A percentile compares a stretch with the other conserved stretches of the same genome.
Evolutionary conservation across 2,329 filamentous ascomycete genomes (phyloP).

Genomic region (Paraconiothyrium brasiliense): DNA sequence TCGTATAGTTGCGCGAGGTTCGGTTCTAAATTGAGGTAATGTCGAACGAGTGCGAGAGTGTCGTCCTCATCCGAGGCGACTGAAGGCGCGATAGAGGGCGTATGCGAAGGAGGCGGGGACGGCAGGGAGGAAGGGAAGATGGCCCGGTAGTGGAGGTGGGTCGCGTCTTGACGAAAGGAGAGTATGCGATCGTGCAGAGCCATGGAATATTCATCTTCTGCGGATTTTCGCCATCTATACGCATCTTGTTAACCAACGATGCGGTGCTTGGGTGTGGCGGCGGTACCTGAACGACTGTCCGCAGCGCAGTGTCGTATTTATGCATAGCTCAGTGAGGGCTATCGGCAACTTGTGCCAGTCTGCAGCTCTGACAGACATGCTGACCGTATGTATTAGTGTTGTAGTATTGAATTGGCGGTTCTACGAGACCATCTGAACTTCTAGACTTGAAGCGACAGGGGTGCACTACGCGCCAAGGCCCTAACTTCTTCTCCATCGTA

Average conservation of each 20-base stretch:
- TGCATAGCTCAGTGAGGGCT: constrained; percentile 84
- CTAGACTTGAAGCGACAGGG: not conserved
- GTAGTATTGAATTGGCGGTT: not conserved
- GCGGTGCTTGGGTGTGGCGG: constrained; percentile 1
- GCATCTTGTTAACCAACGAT: constrained; percentile 6
- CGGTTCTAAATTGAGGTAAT: constrained; percentile 88
- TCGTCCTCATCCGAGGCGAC: constrained; percentile 65
- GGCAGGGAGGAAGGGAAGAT: constrained; percentile 61
- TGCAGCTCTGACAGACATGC: constrained; percentile 63
- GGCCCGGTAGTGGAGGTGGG: constrained; percentile 80
- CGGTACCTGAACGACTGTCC: constrained; percentile 85
- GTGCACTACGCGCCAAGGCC: constrained; percentile 6
- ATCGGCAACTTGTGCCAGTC: constrained; percentile 91
- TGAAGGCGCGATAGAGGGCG: constrained; percentile 43
- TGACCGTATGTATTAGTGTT: not conserved
- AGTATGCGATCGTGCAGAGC: constrained; percentile 86
- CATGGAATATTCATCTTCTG: constrained; percentile 86
- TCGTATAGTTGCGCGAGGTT: constrained; percentile 80
- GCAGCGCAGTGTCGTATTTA: constrained; percentile 92
- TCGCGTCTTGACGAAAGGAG: constrained; percentile 82
- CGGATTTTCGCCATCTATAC: constrained; percentile 82
- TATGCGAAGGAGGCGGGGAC: constrained; percentile 51
- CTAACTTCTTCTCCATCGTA: constrained; percentile 10
- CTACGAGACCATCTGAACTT: not conserved
- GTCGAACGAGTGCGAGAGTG: constrained; percentile 76